Base-by-base conservation (phyloP, 352 stramenopile genomes). In the Phytopythium helicoides region DNA sequence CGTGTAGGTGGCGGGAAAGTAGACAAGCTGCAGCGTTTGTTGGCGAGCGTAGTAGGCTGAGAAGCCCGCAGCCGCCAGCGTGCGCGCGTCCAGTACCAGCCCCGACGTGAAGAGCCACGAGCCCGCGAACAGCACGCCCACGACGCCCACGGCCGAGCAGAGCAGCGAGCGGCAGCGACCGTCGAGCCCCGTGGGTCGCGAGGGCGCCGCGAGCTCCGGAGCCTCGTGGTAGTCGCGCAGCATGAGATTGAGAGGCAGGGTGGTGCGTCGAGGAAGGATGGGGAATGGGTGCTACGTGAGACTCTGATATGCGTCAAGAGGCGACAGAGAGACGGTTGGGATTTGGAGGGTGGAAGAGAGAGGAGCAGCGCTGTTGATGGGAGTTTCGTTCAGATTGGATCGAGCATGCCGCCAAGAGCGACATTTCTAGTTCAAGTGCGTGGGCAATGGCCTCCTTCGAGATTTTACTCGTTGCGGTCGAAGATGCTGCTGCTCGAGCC, bases 401-500 rank as follows among this genome's bases (percentile, higher is more conserved):
- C n/a, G n/a, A n/a, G n/a, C n/a, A n/a, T n/a, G n/a, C n/a, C n/a
- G n/a, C n/a, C n/a, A n/a, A n/a, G n/a, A n/a, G n/a, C n/a, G n/a
- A n/a, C n/a, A n/a, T n/a, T n/a, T n/a, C n/a, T n/a, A n/a, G n/a
- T n/a, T n/a, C n/a, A n/a, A n/a, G n/a, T n/a, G n/a, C n/a, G n/a
- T n/a, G n/a, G n/a, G n/a, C n/a, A n/a, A n/a, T n/a, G n/a, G n/a
- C n/a, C n/a, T n/a, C n/a, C n/a, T n/a, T n/a, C n/a, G n/a, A n/a
- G n/a, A n/a, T n/a, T n/a, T n/a, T n/a, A n/a, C n/a, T n/a, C n/a
- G n/a, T n/a, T n/a, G n/a, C n/a, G n/a, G n/a, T 51, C 37, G 50
- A 89, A 81, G 34, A 87, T 38, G 36, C 71, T 55, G 37, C 71
- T 62, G 41, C 58, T 76, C 34, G 77, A 74, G 25, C 75, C 53